Conservation (phyloP, 140 eudicot species). For the Flaveria floridana region DNA sequence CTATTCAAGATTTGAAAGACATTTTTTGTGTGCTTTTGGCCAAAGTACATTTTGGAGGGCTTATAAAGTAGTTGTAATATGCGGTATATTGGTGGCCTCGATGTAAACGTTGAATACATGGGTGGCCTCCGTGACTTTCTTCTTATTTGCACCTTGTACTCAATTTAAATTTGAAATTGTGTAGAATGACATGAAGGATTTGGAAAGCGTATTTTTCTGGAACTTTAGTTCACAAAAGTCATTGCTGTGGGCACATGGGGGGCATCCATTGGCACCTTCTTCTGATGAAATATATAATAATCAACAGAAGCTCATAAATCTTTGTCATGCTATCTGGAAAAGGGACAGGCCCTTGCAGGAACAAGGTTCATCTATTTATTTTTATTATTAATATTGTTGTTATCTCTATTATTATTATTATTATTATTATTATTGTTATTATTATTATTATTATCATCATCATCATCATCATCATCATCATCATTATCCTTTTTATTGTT, state of each 20-base stretch:
- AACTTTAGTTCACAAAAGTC: not conserved
- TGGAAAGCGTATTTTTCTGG: too few relatives aligned
- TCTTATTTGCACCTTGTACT: too few relatives aligned
- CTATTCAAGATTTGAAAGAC: not conserved
- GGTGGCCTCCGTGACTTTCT: too few relatives aligned
- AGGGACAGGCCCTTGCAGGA: conserved; percentile 34
- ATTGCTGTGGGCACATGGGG: not conserved
- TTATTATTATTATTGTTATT: too few relatives aligned
- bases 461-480: too few relatives aligned
- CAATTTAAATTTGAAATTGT: too few relatives aligned
- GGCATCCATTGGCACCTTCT: not conserved
- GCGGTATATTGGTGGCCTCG: not conserved
- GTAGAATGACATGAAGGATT: too few relatives aligned
- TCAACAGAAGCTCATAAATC: not conserved
- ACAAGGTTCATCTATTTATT: conserved; percentile 34
- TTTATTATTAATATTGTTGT: not conserved
- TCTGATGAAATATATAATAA: not conserved
- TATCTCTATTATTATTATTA: not conserved
- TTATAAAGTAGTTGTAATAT: not conserved
- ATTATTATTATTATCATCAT: too few relatives aligned
- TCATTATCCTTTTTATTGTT: too few relatives aligned
- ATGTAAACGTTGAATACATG: too few relatives aligned
- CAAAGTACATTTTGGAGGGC: not conserved
- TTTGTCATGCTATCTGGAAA: conserved; percentile 45
- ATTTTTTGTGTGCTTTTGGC: not conserved